Evolutionary conservation across 2,329 filamentous ascomycete genomes (phyloP).

Genomic region (Pseudocercospora musae): DNA sequence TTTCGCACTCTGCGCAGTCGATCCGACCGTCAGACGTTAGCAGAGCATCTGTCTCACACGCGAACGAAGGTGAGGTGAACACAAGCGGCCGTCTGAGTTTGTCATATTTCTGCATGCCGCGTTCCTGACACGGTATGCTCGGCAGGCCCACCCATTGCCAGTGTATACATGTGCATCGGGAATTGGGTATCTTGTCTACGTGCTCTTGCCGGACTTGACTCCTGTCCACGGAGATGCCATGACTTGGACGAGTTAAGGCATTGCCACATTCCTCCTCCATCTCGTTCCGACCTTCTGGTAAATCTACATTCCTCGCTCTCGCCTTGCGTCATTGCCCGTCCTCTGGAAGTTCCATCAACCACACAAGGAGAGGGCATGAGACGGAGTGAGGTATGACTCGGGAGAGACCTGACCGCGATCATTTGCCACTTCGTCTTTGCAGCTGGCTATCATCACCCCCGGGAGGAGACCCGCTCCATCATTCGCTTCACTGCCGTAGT

Average conservation of each 20-base stretch:
- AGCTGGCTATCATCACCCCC: neutral
- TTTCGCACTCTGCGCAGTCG: neutral
- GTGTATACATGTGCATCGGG: neutral
- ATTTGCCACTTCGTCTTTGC: neutral
- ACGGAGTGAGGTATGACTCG: no score
- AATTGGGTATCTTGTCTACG: neutral
- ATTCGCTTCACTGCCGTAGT: constrained; percentile 23
- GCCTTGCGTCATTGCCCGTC: neutral
- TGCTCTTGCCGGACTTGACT: neutral
- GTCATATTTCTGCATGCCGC: neutral
- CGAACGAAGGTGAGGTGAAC: neutral
- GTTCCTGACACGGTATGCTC: neutral
- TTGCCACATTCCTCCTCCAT: no score
- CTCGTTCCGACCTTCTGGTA: neutral
- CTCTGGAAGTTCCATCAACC: no score
- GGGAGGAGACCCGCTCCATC: neutral
- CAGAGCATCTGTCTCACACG: neutral
- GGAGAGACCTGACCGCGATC: no score
- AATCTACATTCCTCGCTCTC: neutral
- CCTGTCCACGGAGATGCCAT: neutral
- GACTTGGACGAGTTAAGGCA: neutral
- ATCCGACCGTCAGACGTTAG: neutral
- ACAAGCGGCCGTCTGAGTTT: neutral
- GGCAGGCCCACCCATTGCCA: neutral
- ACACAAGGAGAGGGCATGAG: no score